These are phyloP conservation scores for Emericellopsis atlantica DNA, from an alignment of 2,329 filamentous ascomycete genomes.

Conservation along the genomic window DNA sequence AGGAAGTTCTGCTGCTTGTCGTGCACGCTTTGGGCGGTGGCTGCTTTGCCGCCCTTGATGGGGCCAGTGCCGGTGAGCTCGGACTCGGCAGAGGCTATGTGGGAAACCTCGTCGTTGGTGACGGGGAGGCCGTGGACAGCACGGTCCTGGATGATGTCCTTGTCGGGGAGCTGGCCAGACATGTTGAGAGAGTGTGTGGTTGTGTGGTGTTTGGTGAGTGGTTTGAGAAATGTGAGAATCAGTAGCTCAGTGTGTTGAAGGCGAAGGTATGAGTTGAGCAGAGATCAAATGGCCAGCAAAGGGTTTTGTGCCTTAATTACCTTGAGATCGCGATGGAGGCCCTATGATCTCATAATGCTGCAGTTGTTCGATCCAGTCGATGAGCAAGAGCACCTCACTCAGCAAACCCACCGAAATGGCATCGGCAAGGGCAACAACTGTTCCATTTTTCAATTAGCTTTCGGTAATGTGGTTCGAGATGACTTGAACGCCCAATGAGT, in stretches of 20 bases:
- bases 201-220: background rate
- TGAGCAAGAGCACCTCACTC: no score
- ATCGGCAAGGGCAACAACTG: no score
- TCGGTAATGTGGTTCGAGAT: no score
- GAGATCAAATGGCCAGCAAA: background rate
- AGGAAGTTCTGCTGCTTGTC: constrained; percentile 19
- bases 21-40: constrained; percentile 18
- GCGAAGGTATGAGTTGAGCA: background rate
- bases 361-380: no score
- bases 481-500: no score
- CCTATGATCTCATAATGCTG: no score
- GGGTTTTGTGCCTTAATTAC: background rate
- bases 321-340: background rate
- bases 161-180: background rate
- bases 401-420: no score
- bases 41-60: constrained; percentile 17
- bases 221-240: background rate
- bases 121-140: background rate
- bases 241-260: background rate
- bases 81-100: constrained; percentile 11
- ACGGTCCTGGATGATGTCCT: constrained; percentile 1
- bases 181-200: background rate
- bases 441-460: no score
- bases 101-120: constrained; percentile 6
- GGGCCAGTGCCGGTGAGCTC: constrained; percentile 15